Evolutionary conservation across 495 filamentous ascomycete species (phyloP).

Genomic region (Penicillium crystallinum): DNA sequence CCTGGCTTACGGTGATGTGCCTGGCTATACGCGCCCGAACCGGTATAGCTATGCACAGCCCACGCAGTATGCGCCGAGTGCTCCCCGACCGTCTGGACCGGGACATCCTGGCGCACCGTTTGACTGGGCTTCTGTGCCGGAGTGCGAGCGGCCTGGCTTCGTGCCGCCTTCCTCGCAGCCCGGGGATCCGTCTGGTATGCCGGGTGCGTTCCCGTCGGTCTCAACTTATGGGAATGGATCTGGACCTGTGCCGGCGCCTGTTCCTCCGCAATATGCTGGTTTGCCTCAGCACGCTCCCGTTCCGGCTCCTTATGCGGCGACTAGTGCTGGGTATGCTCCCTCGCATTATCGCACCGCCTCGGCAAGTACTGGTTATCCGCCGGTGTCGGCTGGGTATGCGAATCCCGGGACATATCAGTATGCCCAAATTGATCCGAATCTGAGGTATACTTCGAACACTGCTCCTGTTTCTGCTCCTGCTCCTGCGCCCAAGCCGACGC

Average conservation of each 20-base stretch:
- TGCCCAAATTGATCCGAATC: conserved; percentile 39
- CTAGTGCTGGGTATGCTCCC: conserved; percentile 13
- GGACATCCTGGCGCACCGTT: background rate
- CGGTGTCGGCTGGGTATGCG: conserved; percentile 23
- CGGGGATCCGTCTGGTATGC: conserved; percentile 26
- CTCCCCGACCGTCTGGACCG: conserved; percentile 4
- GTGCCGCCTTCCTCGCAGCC: conserved; percentile 36
- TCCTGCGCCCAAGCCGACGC: background rate
- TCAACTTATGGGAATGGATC: conserved; percentile 20
- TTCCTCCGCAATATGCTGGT: conserved; percentile 24
- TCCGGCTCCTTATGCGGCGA: conserved; percentile 15
- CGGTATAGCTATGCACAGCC: conserved; percentile 48
- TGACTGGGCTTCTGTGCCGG: conserved; percentile 37
- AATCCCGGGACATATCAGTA: conserved; percentile 36
- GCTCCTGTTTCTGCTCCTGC: conserved; percentile 13
- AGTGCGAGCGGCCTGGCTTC: conserved; percentile 39
- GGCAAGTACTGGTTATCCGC: conserved; percentile 14
- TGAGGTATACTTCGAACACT: conserved; percentile 41
- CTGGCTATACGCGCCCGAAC: conserved; percentile 45
- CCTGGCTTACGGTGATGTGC: conserved; percentile 37
- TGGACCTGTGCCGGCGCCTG: conserved; percentile 15
- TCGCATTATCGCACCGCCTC: conserved; percentile 30
- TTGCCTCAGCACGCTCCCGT: conserved; percentile 4
- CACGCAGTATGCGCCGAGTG: conserved; percentile 22
- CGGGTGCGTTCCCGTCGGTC: conserved; percentile 35